Evolutionary conservation across 2,329 filamentous ascomycete species (phyloP).

Genomic region (Fusarium kyushuense): DNA sequence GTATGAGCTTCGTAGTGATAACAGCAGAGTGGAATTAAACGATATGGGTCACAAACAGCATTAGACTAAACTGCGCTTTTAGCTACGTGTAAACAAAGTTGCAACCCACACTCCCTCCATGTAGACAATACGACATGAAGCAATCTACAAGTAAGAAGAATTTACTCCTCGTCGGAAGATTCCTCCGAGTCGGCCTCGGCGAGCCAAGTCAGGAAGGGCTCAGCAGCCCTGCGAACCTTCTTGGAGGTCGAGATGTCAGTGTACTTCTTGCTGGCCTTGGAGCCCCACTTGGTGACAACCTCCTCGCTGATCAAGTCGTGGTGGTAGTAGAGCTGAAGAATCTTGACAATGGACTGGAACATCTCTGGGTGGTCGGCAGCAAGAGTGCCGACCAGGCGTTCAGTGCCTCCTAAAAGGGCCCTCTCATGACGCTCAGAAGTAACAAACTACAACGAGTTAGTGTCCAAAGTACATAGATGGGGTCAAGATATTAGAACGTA

Average conservation of each 20-base stretch:
- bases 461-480: background rate
- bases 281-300: constrained; percentile 88
- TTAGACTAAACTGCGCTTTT: constrained; percentile 25
- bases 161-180: constrained; percentile 67
- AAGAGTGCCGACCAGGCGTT: constrained; percentile 82
- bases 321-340: constrained; percentile 91
- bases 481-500: constrained; percentile 54
- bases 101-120: constrained; percentile 6
- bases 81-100: constrained; percentile 10
- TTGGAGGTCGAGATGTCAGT: constrained; percentile 89
- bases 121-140: constrained; percentile 10
- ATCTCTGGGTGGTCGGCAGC: constrained; percentile 84
- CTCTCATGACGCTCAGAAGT: constrained; percentile 95
- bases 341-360: constrained; percentile 80
- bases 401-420: constrained; percentile 92
- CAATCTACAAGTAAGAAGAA: constrained; percentile 1
- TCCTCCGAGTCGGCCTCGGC: constrained; percentile 83
- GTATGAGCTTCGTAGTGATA: background rate
- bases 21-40: constrained; percentile 35
- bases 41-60: constrained; percentile 37
- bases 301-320: constrained; percentile 91
- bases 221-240: constrained; percentile 94
- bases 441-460: constrained; percentile 70
- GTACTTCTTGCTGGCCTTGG: constrained; percentile 98
- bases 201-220: constrained; percentile 95